phyloP scores from a whole-genome alignment of 1,284 basidiomycete species.

The Serendipita sp. region DNA sequence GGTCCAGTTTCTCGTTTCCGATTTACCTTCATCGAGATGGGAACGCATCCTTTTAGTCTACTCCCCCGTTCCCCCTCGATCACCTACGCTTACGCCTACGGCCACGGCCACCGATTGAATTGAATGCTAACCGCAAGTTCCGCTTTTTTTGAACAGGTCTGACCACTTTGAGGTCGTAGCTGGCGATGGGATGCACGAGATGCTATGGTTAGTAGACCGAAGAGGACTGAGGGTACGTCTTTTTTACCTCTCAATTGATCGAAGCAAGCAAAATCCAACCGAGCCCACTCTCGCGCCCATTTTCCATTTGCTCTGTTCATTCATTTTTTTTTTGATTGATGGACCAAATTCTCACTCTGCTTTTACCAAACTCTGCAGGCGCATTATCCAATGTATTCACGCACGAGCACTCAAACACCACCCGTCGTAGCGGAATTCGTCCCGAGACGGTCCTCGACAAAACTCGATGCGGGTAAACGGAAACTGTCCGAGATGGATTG shows the following conservation, averaged over 20 bases:
- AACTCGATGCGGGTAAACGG: not conserved
- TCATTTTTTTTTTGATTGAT: not conserved
- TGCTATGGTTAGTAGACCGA: not conserved
- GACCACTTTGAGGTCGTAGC: not conserved
- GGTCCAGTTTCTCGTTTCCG: too few species aligned
- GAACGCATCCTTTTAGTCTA: too few species aligned
- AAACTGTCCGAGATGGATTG: slow-evolving; percentile 2
- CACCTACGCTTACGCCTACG: too few species aligned
- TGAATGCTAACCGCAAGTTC: not conserved
- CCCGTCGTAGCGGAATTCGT: not conserved
- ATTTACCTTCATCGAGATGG: too few species aligned
- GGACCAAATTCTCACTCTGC: too few species aligned
- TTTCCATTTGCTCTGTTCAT: not conserved
- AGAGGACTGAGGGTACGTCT: not conserved
- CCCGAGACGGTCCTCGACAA: not conserved
- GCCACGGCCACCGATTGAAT: not conserved
- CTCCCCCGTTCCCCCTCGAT: not conserved
- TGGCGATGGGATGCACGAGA: not conserved
- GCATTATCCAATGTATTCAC: not conserved
- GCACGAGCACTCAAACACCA: not conserved
- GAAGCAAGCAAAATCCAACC: too few species aligned
- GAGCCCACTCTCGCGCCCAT: too few species aligned
- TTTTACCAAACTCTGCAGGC: not conserved
- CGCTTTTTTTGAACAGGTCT: not conserved
- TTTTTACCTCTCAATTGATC: too few species aligned